These are phyloP conservation scores for Peltaster fructicola DNA, from an alignment of 2,329 filamentous ascomycete species.

Conservation along the genomic window DNA sequence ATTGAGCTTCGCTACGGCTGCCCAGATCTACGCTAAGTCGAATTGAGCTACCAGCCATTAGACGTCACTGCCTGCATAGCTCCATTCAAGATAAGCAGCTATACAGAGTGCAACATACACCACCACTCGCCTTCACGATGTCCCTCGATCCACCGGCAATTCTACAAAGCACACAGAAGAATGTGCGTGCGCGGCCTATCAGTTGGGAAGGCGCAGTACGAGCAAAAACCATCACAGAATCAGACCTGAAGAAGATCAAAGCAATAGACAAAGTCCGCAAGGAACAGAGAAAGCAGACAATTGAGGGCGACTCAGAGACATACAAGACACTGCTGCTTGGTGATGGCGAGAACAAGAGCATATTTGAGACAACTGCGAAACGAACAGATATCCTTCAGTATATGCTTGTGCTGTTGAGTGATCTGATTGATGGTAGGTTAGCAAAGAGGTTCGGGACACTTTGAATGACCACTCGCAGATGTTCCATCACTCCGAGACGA, in stretches of 20 bases:
- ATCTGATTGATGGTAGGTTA: constrained; percentile 62
- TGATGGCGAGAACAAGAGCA: constrained; percentile 44
- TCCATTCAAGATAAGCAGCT: too few relatives aligned
- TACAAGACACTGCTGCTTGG: constrained; percentile 73
- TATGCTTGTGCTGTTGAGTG: constrained; percentile 72
- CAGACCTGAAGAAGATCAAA: constrained; percentile 87
- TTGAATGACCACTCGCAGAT: constrained; percentile 33
- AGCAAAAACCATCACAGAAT: constrained; percentile 82
- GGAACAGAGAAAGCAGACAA: constrained; percentile 68
- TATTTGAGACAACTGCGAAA: constrained; percentile 72
- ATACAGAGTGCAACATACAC: background rate
- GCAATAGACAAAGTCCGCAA: constrained; percentile 92
- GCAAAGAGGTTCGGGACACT: background rate
- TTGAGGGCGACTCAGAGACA: constrained; percentile 62
- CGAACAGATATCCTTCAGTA: constrained; percentile 87
- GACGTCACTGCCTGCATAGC: too few relatives aligned
- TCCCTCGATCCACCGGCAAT: constrained; percentile 85
- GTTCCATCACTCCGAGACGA: constrained; percentile 62
- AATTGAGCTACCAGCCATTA: too few relatives aligned
- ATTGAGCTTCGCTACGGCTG: too few relatives aligned
- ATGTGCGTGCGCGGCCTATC: constrained; percentile 88
- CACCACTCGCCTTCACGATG: constrained; percentile 35
- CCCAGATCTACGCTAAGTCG: too few relatives aligned
- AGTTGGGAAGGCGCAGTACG: constrained; percentile 95
- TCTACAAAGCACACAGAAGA: constrained; percentile 76